Conservation (phyloP, 306 rosid species). For the Betula pendula region DNA sequence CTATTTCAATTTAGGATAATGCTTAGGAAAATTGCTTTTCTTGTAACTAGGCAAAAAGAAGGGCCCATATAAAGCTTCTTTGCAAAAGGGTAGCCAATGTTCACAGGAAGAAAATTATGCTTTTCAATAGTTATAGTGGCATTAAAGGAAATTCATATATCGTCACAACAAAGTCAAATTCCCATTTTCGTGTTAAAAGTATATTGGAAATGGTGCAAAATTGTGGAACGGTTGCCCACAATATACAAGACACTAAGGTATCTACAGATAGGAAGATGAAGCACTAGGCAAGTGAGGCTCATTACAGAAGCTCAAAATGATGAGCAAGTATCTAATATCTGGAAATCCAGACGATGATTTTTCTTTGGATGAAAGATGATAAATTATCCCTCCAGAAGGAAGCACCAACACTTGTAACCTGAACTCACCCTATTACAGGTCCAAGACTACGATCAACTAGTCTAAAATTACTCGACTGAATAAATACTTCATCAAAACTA, state of each 20-base stretch:
- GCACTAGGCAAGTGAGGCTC: neutral
- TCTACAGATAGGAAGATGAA: neutral
- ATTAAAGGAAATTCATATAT: neutral
- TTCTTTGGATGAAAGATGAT: neutral
- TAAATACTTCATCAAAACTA: neutral
- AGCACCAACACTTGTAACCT: neutral
- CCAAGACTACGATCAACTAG: neutral
- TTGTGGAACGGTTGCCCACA: neutral
- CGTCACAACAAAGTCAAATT: neutral
- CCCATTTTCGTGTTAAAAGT: neutral
- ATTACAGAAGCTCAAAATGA: neutral
- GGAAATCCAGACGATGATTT: neutral
- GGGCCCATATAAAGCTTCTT: neutral
- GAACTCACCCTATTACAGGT: neutral
- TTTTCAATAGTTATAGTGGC: neutral
- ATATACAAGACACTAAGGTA: neutral
- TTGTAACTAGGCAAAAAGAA: neutral
- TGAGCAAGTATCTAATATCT: neutral
- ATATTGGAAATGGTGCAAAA: neutral
- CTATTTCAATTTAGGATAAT: neutral
- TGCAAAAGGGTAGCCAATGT: neutral
- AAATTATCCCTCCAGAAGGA: neutral
- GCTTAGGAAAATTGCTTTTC: neutral
- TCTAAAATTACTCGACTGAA: neutral
- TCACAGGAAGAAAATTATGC: neutral